Percentiles rank a stretch among this genome's conserved stretches.
Conservation (phyloP, 2,329 filamentous ascomycete species). For the Verticillium longisporum region DNA sequence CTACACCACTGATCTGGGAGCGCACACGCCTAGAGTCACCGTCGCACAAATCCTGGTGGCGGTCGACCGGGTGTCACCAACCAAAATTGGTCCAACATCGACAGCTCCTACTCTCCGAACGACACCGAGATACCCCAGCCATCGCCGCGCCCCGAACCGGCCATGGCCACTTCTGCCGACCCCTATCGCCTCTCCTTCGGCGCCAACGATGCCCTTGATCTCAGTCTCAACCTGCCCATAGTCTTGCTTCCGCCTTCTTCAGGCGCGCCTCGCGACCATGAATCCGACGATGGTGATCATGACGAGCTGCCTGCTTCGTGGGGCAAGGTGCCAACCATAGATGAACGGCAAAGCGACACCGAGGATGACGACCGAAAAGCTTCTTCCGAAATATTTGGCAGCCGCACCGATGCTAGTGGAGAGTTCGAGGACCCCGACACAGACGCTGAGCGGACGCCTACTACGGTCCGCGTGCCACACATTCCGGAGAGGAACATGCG, state of each 20-base stretch:
- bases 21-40: neutral
- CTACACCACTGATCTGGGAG: neutral
- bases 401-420: neutral
- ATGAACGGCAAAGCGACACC: neutral
- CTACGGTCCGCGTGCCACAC: conserved; percentile 5
- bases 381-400: neutral
- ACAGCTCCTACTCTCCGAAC: neutral
- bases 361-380: conserved; percentile 4
- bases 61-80: neutral
- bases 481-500: conserved; percentile 7
- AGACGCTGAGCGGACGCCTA: conserved; percentile 10
- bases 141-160: neutral
- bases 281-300: conserved; percentile 5
- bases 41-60: neutral
- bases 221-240: conserved; percentile 9
- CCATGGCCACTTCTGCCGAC: conserved; percentile 12
- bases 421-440: neutral
- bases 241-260: conserved; percentile 10
- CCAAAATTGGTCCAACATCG: neutral
- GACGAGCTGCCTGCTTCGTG: neutral
- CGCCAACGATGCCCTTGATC: conserved; percentile 8
- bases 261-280: neutral
- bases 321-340: neutral
- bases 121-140: neutral
- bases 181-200: conserved; percentile 13